Base-by-base conservation (phyloP, 352 stramenopile genomes). In the Globisporangium uncinulatum region DNA sequence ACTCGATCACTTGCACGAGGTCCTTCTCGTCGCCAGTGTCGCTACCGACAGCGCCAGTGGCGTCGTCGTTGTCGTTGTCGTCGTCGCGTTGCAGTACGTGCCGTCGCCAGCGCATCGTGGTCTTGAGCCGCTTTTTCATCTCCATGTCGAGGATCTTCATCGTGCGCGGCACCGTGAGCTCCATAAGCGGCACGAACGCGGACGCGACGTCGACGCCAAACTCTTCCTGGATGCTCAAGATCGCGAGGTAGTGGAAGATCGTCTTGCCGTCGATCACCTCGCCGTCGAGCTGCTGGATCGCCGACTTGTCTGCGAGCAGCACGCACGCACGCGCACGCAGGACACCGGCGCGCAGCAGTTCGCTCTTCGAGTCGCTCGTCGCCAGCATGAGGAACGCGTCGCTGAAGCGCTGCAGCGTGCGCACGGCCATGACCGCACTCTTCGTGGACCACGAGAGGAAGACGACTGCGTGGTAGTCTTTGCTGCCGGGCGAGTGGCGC, bases 101-200 rank as follows among this genome's bases (percentile, higher is more conserved):
- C 17, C 11, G 55, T 51, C 34, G 63, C n/a, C 10, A 43, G 6
- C 19, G 54, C 9, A 56, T 47, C 24, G 66, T 58, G 17, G 49
- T 45, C 9, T 57, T 51, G 13, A 74, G 46, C 19, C 76, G 69
- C 53, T 86, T 89, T 29, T 69, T 69, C 29, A 87, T 62, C n/a
- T 69, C 78, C 41, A 74, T 76, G 63, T 89, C 74, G 20, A 89
- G 66, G 31, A 89, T 86, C 42, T 84, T 77, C 74, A 89, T 84
- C 34, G 74, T 89, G 0, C 74, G 63, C 6, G 79, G 68, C 47
- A 83, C 68, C n/a, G 78, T 76, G 24, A 89, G 62, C 62, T 89
- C 76, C 21, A 86, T 76, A 50, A 89, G 76, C 8, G 78, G 72
- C 60, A 73, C 70, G 19, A 86, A 70, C 10, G 73, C 66, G 32